phyloP scores from a whole-genome alignment of 2,329 filamentous ascomycete genomes.

The Colletotrichum sp. region DNA sequence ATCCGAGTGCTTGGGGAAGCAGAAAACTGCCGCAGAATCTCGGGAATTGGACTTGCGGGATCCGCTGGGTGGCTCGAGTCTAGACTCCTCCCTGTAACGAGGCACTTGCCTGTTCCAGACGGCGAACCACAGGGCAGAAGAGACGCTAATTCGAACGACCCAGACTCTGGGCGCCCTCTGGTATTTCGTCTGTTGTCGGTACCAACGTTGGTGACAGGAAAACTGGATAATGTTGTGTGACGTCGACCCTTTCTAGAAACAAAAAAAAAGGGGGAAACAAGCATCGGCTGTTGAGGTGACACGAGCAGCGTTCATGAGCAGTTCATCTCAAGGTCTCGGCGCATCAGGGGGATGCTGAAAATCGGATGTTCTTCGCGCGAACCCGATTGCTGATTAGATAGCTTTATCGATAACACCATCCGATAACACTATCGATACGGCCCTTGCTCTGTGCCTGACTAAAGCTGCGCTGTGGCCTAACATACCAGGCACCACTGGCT shows the following conservation, averaged over 20 bases:
- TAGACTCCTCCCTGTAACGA: neutral
- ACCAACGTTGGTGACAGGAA: neutral
- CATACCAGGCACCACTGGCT: neutral
- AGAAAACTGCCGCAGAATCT: neutral
- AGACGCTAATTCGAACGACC: slow-evolving; percentile 5
- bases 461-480: neutral
- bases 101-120: slow-evolving; percentile 9
- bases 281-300: neutral
- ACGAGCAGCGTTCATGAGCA: neutral
- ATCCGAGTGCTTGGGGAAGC: neutral
- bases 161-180: neutral
- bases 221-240: neutral
- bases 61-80: neutral
- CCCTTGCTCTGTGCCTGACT: neutral
- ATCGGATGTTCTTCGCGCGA: neutral
- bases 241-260: neutral
- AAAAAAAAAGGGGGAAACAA: neutral
- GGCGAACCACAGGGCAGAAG: neutral
- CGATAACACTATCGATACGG: neutral
- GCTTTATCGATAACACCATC: neutral
- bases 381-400: neutral
- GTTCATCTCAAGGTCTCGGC: slow-evolving; percentile 1
- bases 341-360: neutral
- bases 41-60: neutral
- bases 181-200: neutral